These are phyloP conservation scores for Serpula lacrymans DNA, from an alignment of 768 basidiomycete species.

Conservation along the genomic window DNA sequence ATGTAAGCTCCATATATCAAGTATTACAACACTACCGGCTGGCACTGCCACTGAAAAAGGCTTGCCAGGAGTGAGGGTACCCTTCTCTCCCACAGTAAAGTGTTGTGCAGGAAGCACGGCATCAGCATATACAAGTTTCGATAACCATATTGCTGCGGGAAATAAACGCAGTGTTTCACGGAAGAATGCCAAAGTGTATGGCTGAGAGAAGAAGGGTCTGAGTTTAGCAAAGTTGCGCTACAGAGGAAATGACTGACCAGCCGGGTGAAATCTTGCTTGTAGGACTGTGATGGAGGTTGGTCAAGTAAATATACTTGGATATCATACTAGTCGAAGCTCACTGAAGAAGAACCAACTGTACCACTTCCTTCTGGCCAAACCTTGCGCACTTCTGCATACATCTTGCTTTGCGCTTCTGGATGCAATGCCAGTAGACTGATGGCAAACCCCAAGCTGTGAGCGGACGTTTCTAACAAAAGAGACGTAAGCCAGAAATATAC, in stretches of 20 bases:
- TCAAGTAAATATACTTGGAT: background rate
- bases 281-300: too few relatives aligned
- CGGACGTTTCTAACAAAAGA: conserved; percentile 39
- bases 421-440: conserved; percentile 45
- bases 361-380: conserved; percentile 40
- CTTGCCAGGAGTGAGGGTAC: conserved; percentile 15
- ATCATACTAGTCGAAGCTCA: too few relatives aligned
- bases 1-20: conserved; percentile 43
- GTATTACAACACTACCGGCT: conserved; percentile 33
- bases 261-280: conserved; percentile 35
- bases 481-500: conserved; percentile 10
- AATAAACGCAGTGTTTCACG: conserved; percentile 45
- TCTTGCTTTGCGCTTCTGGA: conserved; percentile 44
- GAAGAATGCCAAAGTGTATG: conserved; percentile 41
- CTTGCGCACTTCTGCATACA: conserved; percentile 37
- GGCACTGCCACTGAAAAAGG: conserved; percentile 34
- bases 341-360: conserved; percentile 19
- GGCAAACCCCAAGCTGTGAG: conserved; percentile 42
- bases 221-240: background rate
- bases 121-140: conserved; percentile 32
- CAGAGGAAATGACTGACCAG: conserved; percentile 25
- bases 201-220: conserved; percentile 32
- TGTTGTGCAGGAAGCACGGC: conserved; percentile 30
- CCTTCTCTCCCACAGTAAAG: conserved; percentile 27
- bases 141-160: conserved; percentile 34